These are phyloP conservation scores for Ocimum tenuiflorum DNA, from an alignment of 257 asterid genomes.

Conservation along the genomic window DNA sequence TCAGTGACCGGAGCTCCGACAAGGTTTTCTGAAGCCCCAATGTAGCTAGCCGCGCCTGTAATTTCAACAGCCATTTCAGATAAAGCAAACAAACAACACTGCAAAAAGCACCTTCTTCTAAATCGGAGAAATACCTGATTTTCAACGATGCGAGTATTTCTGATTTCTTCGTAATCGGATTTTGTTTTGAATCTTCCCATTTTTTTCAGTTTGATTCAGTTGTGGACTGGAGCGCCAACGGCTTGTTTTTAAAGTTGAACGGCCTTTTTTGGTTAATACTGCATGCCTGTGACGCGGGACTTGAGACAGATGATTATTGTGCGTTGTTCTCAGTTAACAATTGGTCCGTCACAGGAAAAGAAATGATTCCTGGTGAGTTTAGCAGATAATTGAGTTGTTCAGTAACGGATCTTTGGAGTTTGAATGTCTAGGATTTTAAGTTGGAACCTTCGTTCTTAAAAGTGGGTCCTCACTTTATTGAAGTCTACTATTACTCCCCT, in stretches of 20 bases:
- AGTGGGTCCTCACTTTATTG: no score
- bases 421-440: no score
- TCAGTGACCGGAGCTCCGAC: conserved; percentile 43
- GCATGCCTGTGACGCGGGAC: not conserved
- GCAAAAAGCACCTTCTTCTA: not conserved
- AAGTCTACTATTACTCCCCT: no score
- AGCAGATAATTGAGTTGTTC: no score
- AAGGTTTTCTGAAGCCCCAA: conserved; percentile 52
- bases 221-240: not conserved
- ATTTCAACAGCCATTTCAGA: not conserved
- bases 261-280: not conserved
- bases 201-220: no score
- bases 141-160: conserved; percentile 54
- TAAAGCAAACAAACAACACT: not conserved
- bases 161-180: conserved; percentile 51
- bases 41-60: conserved; percentile 55
- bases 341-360: not conserved
- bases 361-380: not conserved
- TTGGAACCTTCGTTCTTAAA: no score
- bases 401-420: no score
- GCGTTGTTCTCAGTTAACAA: no score
- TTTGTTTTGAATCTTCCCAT: conserved; percentile 54
- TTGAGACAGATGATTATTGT: no score
- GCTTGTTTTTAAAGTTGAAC: not conserved
- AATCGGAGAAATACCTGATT: conserved; percentile 39